Base-by-base conservation (phyloP, 345 rosid species). In the Populus davidiana region DNA sequence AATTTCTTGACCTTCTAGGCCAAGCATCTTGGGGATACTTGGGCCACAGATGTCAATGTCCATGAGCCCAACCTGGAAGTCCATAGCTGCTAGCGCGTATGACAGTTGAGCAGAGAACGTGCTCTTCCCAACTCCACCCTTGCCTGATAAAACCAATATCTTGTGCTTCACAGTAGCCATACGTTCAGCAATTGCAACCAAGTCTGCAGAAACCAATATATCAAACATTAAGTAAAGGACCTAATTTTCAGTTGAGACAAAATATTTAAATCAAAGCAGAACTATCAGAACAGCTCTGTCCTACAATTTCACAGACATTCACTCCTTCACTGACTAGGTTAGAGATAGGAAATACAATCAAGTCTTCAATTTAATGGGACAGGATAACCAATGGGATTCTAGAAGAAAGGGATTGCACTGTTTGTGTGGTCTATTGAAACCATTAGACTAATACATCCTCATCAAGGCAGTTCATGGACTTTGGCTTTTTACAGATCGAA, bases 111-210 rank as follows among this genome's bases (percentile, higher is more conserved):
- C 93, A 10, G 98, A 93, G 82, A 95, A 90, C 52, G 99, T 95
- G 83, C 99, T 95, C 86, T 95, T 95, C 65, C 99, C 98, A 81
- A 93, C 98, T 52, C 99, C 99, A 13, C 99, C 99, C 82, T 93
- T 95, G 13, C 99, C 97, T 31, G 99, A 95, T 73, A 95, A 85
- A 77, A 95, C 84, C 74, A 95, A 77, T 73, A 95, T 92, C 90
- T 92, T 95, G 81, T 92, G 98, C 89, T 90, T 95, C 52, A 93
- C 96, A 9, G 98, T 92, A 72, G 94, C 93, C 99, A 94, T 94
- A 62, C 98, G 83, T 87, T 95, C 99, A 1, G 91, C 92, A 68
- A 95, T 95, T 65, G 89, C 87, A 66, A 93, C 97, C 93, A 95
- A 87, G 80, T 95, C 99, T 93, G 87, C 84, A 79, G 44, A 73